Evolutionary conservation across 2,329 filamentous ascomycete species (phyloP), one percentile per base, ranked within the genome.

Genomic region (Graphium sp.): DNA sequence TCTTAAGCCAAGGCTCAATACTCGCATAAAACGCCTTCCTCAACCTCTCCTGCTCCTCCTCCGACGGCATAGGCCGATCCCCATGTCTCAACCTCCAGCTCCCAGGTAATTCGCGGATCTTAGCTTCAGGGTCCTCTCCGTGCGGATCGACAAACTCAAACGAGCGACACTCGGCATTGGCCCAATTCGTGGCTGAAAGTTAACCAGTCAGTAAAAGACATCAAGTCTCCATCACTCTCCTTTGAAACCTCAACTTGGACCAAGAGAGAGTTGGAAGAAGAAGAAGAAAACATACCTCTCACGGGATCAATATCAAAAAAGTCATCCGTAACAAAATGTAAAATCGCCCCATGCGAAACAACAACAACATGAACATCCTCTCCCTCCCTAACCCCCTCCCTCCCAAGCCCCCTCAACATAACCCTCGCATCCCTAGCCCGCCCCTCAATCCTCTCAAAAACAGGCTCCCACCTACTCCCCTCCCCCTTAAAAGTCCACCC

Each of bases 311-410:
- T 62, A 23, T 72, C 77, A 30, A 70, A 59, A 70, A 74, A 91
- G 42, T 92, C 83, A 39, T 84, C 69, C 1, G 81, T 89, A 36
- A 93, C 55, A 42, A 82, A 91, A 48, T 93, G 84, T 41, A 92
- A 47, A 40, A 85, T 79, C 1, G 78, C 80, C 2, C 84, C 84
- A 42, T 92, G 84, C 4, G 81, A 77, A 6, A 91, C 81, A 2
- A 84, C 61, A 0, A 76, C 70, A 17, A 92, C 66, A 39, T 87
- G 66, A 4, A 55, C 58, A 41, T 79, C 72, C 5, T 44, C 42
- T 2, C 43, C 52, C 17, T 42, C 40, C 58, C 49, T 20, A 55
- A 61, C 24, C 55, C 55, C 11, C 50, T 47, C 2, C 56, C 67
- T 35, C 62, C 53, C 29, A 29, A 55, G 42, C 23, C 62, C 52